A percentile compares a stretch with the other conserved stretches of the same genome.
Evolutionary conservation across 2,329 filamentous ascomycete species (phyloP).

Genomic region (Clathrospora elynae): DNA sequence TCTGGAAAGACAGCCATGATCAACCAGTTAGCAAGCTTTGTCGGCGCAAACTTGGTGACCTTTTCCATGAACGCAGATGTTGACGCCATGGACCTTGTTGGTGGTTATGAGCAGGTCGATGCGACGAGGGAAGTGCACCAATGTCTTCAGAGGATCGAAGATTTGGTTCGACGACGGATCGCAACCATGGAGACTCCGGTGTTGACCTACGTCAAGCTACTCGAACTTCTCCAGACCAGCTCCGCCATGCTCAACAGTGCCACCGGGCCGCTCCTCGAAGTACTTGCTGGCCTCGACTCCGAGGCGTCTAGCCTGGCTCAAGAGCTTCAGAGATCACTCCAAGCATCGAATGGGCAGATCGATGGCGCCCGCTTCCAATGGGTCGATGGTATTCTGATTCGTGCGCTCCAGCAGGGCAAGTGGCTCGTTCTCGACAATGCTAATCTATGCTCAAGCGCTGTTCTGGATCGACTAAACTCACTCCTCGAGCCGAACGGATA

Average conservation of each 20-base stretch:
- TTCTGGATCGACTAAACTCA: conserved; percentile 92
- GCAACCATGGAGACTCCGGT: conserved; percentile 15
- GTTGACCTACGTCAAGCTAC: conserved; percentile 19
- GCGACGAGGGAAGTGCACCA: conserved; percentile 72
- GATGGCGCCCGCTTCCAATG: conserved; percentile 88
- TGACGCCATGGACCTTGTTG: conserved; percentile 95
- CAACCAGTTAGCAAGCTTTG: conserved; percentile 76
- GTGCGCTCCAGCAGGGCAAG: conserved; percentile 80
- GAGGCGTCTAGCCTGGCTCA: conserved; percentile 49
- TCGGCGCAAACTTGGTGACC: conserved; percentile 76
- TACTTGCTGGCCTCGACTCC: conserved; percentile 17
- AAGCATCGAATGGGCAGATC: conserved; percentile 59
- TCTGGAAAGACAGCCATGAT: conserved; percentile 85
- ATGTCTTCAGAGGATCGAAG: conserved; percentile 60
- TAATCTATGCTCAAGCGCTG: conserved; percentile 93
- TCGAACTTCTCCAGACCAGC: conserved; percentile 27
- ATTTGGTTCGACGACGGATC: conserved; percentile 55
- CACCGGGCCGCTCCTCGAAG: conserved; percentile 19
- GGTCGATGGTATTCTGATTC: conserved; percentile 90
- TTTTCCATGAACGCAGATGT: conserved; percentile 94
- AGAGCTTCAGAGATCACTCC: conserved; percentile 58
- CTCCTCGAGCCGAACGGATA: conserved; percentile 87
- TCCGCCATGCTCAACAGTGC: conserved; percentile 1
- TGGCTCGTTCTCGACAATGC: conserved; percentile 98
- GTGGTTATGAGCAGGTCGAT: conserved; percentile 94